phyloP scores from a whole-genome alignment of 371 early-diverging fungal genomes.

The Cokeromyces recurvatus region DNA sequence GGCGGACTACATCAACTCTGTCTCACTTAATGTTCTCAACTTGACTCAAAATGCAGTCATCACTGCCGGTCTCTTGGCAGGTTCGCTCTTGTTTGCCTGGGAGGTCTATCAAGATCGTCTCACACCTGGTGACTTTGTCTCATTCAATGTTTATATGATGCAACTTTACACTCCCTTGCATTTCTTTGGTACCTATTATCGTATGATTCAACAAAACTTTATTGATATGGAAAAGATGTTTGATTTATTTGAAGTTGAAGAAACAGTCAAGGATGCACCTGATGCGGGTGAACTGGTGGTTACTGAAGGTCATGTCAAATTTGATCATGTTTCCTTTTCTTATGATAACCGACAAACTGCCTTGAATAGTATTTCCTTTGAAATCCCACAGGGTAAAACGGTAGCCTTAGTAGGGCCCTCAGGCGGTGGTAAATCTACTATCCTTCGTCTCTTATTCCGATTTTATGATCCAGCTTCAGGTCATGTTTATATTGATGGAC shows the following conservation, averaged over 20 bases:
- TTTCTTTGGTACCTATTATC: slow-evolving; percentile 43
- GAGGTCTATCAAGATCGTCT: slow-evolving; percentile 69
- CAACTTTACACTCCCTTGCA: slow-evolving; percentile 70
- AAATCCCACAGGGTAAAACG: slow-evolving; percentile 73
- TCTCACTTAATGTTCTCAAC: slow-evolving; percentile 75
- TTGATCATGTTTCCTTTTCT: slow-evolving; percentile 78
- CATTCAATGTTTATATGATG: slow-evolving; percentile 77
- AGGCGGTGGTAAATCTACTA: slow-evolving; percentile 89
- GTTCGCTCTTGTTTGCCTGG: slow-evolving; percentile 73
- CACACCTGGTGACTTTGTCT: slow-evolving; percentile 81
- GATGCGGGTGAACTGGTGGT: slow-evolving; percentile 44
- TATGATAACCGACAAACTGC: slow-evolving; percentile 67
- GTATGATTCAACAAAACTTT: slow-evolving; percentile 73
- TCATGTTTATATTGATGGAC: slow-evolving; percentile 83
- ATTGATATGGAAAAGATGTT: slow-evolving; percentile 94
- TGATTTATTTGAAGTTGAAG: slow-evolving; percentile 70
- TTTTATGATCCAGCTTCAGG: slow-evolving; percentile 86
- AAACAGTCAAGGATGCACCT: slow-evolving; percentile 61
- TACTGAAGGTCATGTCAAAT: slow-evolving; percentile 60
- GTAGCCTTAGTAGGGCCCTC: slow-evolving; percentile 88
- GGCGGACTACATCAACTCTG: slow-evolving; percentile 74
- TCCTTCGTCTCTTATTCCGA: slow-evolving; percentile 84
- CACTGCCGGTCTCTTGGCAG: slow-evolving; percentile 69
- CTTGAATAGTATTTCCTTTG: slow-evolving; percentile 71
- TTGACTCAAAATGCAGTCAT: slow-evolving; percentile 83